Evolutionary conservation across 1,284 basidiomycete genomes (phyloP).

Genomic region (Phylloporus sp.): DNA sequence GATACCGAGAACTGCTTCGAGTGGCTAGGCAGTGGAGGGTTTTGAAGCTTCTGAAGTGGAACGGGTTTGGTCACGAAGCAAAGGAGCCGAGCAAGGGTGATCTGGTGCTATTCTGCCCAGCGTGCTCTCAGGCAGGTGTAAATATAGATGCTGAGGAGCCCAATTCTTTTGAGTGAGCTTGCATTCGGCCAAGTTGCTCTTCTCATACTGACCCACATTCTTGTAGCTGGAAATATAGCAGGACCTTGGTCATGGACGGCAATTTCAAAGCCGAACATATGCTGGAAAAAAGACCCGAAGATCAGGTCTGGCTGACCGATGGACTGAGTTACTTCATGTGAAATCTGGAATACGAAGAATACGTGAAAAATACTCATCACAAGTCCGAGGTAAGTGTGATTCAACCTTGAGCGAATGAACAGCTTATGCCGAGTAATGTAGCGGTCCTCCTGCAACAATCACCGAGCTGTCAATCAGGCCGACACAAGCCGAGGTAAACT

Average conservation of each 20-base stretch:
- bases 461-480: slow-evolving; percentile 16
- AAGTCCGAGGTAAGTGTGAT: background rate
- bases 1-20: slow-evolving; percentile 19
- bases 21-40: slow-evolving; percentile 10
- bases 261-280: too few relatives aligned
- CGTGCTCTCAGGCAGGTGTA: slow-evolving; percentile 24
- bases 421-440: background rate
- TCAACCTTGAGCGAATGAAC: slow-evolving; percentile 3
- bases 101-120: slow-evolving; percentile 21
- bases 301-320: slow-evolving; percentile 24
- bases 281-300: fast-evolving
- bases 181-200: too few relatives aligned
- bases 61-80: background rate
- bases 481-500: slow-evolving; percentile 11
- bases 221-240: slow-evolving; percentile 16
- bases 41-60: slow-evolving; percentile 16
- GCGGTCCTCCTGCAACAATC: slow-evolving; percentile 11
- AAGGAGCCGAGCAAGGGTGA: background rate
- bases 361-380: background rate
- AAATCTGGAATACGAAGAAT: background rate
- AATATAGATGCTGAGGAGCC: slow-evolving; percentile 7
- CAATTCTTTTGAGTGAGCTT: background rate
- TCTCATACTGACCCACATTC: too few relatives aligned
- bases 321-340: slow-evolving; percentile 16
- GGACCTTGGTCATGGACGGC: background rate